phyloP scores from a whole-genome alignment of 1,284 basidiomycete genomes.

The Microstroma glucosiphilum region DNA sequence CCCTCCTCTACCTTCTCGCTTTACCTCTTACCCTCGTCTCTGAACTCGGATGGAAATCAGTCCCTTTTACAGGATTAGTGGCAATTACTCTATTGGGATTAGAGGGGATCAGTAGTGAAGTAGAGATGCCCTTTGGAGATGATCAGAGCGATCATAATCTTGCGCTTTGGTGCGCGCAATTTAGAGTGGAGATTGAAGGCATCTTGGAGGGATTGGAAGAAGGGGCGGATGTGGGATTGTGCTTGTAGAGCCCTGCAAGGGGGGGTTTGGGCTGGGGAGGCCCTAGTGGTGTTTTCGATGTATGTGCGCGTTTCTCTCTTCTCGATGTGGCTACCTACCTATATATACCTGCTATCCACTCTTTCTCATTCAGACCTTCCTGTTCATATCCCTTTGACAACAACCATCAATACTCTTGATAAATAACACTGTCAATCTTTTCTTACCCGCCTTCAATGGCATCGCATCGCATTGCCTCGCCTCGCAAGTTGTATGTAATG shows the following conservation, averaged over 20 bases:
- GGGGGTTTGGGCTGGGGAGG: too few species aligned
- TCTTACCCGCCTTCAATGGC: too few species aligned
- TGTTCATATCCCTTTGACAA: too few species aligned
- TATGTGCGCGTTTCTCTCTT: too few species aligned
- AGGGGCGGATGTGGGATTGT: not conserved
- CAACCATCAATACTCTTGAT: too few species aligned
- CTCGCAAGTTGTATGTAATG: too few species aligned
- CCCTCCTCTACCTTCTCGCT: conserved; percentile 52
- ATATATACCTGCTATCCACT: too few species aligned
- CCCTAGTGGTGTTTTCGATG: too few species aligned
- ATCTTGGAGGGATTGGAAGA: not conserved
- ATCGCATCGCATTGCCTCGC: too few species aligned
- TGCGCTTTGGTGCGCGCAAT: not conserved
- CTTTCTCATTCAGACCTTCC: too few species aligned
- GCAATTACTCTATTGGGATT: conserved; percentile 86
- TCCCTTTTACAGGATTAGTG: conserved; percentile 59
- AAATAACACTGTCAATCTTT: too few species aligned
- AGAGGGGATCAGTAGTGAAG: conserved; percentile 84
- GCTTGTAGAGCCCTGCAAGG: not conserved
- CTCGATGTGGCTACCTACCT: too few species aligned
- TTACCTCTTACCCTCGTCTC: conserved; percentile 23
- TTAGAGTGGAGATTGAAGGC: not conserved
- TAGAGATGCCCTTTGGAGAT: conserved; percentile 55
- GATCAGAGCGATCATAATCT: conserved; percentile 5
- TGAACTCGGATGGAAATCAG: conserved; percentile 14